Evolutionary conservation across 805 yeast genomes (phyloP).

Genomic region (Ogataea ramenticola): DNA sequence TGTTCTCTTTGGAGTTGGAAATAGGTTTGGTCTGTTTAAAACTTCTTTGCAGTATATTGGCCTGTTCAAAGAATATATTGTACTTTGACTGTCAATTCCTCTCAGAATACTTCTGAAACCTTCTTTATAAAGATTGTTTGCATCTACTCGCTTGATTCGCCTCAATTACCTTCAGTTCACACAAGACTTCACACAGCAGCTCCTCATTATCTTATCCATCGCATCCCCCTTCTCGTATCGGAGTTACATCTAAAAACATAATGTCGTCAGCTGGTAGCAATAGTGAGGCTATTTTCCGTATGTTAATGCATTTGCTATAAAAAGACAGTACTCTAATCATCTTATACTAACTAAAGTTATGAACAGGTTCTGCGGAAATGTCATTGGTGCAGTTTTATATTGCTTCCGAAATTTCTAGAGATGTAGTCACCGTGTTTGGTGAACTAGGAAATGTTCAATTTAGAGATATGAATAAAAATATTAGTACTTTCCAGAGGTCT

Average conservation of each 20-base stretch:
- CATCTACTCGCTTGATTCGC: no score
- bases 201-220: neutral
- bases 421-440: conserved; percentile 80
- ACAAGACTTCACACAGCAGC: no score
- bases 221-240: neutral
- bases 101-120: no score
- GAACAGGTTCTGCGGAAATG: conserved; percentile 92
- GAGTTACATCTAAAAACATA: neutral
- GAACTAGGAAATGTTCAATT: conserved; percentile 82
- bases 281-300: conserved; percentile 18
- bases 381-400: conserved; percentile 85
- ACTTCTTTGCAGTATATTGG: no score
- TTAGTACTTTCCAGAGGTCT: conserved; percentile 81
- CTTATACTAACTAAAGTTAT: neutral
- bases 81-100: no score
- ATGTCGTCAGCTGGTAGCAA: neutral
- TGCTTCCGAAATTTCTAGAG: conserved; percentile 85
- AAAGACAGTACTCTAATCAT: no score
- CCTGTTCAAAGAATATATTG: no score
- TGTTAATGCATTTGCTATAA: neutral
- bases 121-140: no score
- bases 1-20: no score
- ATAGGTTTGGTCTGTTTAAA: no score
- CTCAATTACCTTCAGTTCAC: no score
- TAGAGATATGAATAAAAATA: conserved; percentile 76